Percentiles rank a stretch among this genome's conserved stretches.
phyloP scores from a whole-genome alignment of 2,329 filamentous ascomycete genomes.

The Fusarium pininemorale region DNA sequence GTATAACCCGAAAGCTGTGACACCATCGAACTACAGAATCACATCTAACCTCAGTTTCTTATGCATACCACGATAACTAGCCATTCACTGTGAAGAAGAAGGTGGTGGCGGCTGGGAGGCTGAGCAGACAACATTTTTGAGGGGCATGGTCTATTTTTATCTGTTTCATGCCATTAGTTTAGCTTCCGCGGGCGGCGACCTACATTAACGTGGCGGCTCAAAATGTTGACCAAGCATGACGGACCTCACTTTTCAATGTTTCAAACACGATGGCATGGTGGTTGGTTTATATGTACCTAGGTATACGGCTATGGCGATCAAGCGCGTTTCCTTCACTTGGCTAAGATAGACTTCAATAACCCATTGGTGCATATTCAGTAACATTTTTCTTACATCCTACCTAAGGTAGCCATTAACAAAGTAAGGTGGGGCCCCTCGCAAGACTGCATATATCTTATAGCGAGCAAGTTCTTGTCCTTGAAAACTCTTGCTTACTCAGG shows the following conservation, averaged over 20 bases:
- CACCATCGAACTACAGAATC: neutral
- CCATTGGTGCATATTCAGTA: neutral
- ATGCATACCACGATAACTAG: neutral
- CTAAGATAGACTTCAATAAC: neutral
- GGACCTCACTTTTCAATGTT: neutral
- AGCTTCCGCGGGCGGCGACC: neutral
- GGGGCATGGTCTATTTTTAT: slow-evolving; percentile 33
- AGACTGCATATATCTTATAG: neutral
- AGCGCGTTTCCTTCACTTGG: neutral
- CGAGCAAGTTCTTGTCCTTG: neutral
- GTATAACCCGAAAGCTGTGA: neutral
- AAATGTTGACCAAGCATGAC: neutral
- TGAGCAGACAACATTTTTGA: slow-evolving; percentile 18
- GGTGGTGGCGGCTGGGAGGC: slow-evolving; percentile 24
- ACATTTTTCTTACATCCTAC: neutral
- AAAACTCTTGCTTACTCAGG: slow-evolving; percentile 50
- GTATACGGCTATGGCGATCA: neutral
- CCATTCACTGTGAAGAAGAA: neutral
- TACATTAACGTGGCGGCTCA: slow-evolving; percentile 22
- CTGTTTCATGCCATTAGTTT: slow-evolving; percentile 10
- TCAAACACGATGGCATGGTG: neutral
- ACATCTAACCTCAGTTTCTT: slow-evolving; percentile 17
- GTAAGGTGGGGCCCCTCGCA: neutral
- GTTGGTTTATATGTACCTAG: neutral
- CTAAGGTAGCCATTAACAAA: neutral